Base-by-base conservation (phyloP, 106 monocot species). In the Gastrodia elata region DNA sequence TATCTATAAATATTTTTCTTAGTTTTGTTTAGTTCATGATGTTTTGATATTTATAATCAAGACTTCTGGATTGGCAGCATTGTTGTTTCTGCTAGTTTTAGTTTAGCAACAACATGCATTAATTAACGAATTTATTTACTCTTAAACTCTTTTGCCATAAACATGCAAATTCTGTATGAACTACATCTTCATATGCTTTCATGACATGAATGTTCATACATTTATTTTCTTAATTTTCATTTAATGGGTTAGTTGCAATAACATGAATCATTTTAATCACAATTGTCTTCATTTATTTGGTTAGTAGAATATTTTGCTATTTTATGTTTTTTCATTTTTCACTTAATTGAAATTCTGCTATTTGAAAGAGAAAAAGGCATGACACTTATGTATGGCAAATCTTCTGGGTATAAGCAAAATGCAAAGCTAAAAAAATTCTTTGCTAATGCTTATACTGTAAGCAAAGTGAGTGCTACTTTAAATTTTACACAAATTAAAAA, bases 1-100 rank as follows among this genome's bases (percentile, higher is more conserved):
- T 92, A 84, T 65, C 71, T 80, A 75, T 56, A 14, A 71, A 6
- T 69, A 39, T 37, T 39, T 10, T 25, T 40, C 22, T 70, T 27
- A 41, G 27, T 43, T 38, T 39, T 42, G 37, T 2, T 37, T 6
- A 67, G 37, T 70, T 1, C 27, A 32, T 70, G 70, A 41, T 43
- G 24, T 25, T 70, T 11, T 42, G 40, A 76, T n/a, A n/a, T n/a
- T n/a, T n/a, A n/a, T n/a, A n/a, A n/a, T 49, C 35, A 75, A 40
- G 39, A 49, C 22, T 65, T 76, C 5, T 6, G 52, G 7, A 22
- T 18, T 22, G 3, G 20, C 0, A 39, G 39, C 22, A 42, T 8
- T 43, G 14, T 16, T 6, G 6, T 65, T 16, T 75, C 5, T 75
- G 30, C n/a, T 3, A 32, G 13, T 2, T 61, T n/a, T 8, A 26